Evolutionary conservation across 1,284 basidiomycete species (phyloP), one percentile per base, ranked within the genome.

Genomic region (Cryptococcus jaspeensis): DNA sequence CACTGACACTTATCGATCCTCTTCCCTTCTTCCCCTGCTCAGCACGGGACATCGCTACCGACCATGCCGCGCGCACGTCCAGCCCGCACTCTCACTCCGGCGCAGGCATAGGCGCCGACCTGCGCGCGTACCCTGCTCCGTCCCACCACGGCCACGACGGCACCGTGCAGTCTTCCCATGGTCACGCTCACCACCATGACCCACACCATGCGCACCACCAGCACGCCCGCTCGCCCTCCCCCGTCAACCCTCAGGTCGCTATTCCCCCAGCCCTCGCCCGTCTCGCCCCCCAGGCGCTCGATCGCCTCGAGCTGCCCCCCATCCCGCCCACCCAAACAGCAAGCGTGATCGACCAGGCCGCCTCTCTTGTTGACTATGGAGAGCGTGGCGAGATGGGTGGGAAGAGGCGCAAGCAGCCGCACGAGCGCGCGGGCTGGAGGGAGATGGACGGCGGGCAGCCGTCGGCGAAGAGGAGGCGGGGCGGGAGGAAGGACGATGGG

Each of bases 361-460:
- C 53, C 3, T 23, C 52, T 12, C 22, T 41, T 5, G 32, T 46
- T 15, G 52, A 62, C 32, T 46, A 52, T 32, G 50, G 41, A 3
- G 61, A 59, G 12, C 55, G 67, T 32, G 74, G 74, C 16, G 74
- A 76, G 63, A 76, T 76, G 74, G 74, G 74, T 35, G 74, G 74
- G 3, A 73, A 73, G 60, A 60, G 74, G 22, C 67, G 70, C 56
- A 74, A 74, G 55, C 50, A 58, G 15, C 65, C 66, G 1, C 69
- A 73, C 51, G 69, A 75, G 54, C 61, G 74, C 28, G 74, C 74
- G 15, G 74, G 74, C 0, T 75, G 72, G 72, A 69, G 67, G 45
- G 71, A 75, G 56, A 71, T 75, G 67, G 67, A 68, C 23, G 28
- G 28, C 28, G 59, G 67, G 25, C 58, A 59, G 18, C 53, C 53